Evolutionary conservation across 75 land plant species (phyloP).

Genomic region (Cryptomeria japonica): DNA sequence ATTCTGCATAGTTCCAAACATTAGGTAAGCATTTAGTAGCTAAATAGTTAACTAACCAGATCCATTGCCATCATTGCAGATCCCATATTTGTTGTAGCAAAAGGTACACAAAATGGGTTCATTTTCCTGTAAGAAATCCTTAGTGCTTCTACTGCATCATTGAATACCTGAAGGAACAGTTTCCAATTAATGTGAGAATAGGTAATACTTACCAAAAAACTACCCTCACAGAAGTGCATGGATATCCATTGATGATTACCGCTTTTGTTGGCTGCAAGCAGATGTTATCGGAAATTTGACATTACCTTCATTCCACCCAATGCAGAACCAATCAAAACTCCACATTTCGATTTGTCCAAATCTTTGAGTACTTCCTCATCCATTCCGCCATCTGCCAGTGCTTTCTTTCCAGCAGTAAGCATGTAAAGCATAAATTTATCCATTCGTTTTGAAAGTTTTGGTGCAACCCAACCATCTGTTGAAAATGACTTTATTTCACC

Average conservation of each 20-base stretch:
- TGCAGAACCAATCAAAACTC: conserved; percentile 50
- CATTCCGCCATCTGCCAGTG: conserved; percentile 43
- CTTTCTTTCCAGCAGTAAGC: conserved; percentile 53
- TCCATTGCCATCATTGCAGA: conserved; percentile 48
- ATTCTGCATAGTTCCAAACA: neutral
- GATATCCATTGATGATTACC: neutral
- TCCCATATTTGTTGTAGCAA: conserved; percentile 47
- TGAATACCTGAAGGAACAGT: conserved; percentile 28
- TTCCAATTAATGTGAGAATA: neutral
- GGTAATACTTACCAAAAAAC: neutral
- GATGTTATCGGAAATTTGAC: neutral
- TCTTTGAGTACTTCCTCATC: conserved; percentile 28
- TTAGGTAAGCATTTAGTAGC: neutral
- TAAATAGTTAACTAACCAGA: conserved; percentile 15
- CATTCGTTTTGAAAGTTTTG: conserved; percentile 54
- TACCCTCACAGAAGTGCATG: neutral
- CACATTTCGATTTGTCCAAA: conserved; percentile 54
- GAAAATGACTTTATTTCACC: conserved; percentile 48
- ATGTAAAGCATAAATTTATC: conserved; percentile 58
- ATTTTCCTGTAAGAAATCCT: conserved; percentile 38
- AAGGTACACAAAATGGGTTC: conserved; percentile 54
- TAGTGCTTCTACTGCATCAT: conserved; percentile 47
- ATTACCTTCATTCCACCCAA: conserved; percentile 59
- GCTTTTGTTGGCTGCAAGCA: neutral
- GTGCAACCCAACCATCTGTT: conserved; percentile 55